These are phyloP conservation scores for Azolla pinnata DNA, from an alignment of 75 land plant genomes.

Conservation along the genomic window DNA sequence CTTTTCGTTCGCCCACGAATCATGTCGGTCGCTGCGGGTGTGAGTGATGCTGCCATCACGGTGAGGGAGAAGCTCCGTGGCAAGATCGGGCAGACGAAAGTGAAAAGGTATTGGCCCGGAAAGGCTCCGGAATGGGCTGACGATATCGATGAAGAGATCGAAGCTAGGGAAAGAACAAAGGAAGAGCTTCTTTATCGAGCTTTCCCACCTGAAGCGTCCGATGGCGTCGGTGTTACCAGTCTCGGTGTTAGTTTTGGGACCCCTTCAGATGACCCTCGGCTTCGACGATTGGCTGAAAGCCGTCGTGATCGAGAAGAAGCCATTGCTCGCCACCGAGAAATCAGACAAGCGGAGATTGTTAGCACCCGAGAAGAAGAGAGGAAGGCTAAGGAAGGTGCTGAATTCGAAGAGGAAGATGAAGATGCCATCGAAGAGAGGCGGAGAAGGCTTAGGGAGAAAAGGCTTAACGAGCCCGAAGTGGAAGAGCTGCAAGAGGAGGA, in stretches of 20 bases:
- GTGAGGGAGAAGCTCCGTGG: slow-evolving; percentile 85
- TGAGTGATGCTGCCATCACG: slow-evolving; percentile 76
- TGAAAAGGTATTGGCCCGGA: slow-evolving; percentile 93
- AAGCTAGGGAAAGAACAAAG: slow-evolving; percentile 19
- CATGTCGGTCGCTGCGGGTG: slow-evolving; percentile 99
- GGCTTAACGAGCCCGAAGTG: slow-evolving; percentile 57
- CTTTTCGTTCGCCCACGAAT: no score
- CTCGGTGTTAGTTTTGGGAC: no score
- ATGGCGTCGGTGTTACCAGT: background rate
- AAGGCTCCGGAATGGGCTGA: slow-evolving; percentile 97
- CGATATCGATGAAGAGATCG: slow-evolving; percentile 58
- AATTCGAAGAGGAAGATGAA: slow-evolving; percentile 78
- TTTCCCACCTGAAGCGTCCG: background rate
- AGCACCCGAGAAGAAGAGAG: slow-evolving; percentile 70
- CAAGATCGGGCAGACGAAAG: slow-evolving; percentile 93
- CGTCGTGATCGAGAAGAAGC: slow-evolving; percentile 66
- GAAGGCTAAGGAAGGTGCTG: slow-evolving; percentile 43
- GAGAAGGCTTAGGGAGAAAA: slow-evolving; percentile 59
- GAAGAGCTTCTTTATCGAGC: slow-evolving; percentile 7
- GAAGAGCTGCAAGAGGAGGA: slow-evolving; percentile 40
- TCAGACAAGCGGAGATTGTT: slow-evolving; percentile 84
- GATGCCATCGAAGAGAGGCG: slow-evolving; percentile 79
- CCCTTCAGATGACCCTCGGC: slow-evolving; percentile 76
- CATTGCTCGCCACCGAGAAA: slow-evolving; percentile 71
- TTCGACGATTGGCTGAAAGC: slow-evolving; percentile 69